Evolutionary conservation across 495 filamentous ascomycete species (phyloP), one percentile per base, ranked within the genome.

Genomic region (Xylaria longipes): DNA sequence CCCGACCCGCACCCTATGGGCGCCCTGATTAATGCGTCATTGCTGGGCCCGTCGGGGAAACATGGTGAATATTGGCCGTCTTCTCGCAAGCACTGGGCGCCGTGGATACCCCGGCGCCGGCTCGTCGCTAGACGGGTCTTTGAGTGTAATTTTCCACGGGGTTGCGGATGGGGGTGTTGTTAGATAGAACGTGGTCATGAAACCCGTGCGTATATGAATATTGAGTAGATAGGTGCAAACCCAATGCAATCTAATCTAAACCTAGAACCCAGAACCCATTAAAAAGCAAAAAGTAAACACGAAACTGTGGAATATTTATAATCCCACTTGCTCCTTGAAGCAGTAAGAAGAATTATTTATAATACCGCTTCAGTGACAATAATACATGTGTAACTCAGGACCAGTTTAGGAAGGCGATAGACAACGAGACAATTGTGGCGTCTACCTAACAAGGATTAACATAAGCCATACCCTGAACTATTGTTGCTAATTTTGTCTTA

Each of bases 51-150:
- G 5, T 7, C 65, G 1, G 52, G 31, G 0, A 45, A 58, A n/a
- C n/a, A 35, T 0, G 52, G 22, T 22, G 64, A 72, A 22, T 68
- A n/a, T 20, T 72, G 62, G 58, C 56, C 63, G 12, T 61, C 57
- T 1, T 9, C 27, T 41, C 70, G 54, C 20, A 72, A 61, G 54
- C 64, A 58, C 65, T 57, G 65, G 45, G 65, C 56, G 0, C 1
- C 45, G 0, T 68, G 33, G 43, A 68, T 52, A 31, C 70, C 64
- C n/a, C 31, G 17, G 70, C 60, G 33, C 67, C 70, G 25, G 5
- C 52, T 45, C 0, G 52, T 57, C 27, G 9, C 37, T 63, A 63
- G 37, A 37, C 29, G 60, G 52, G 17, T 56, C 5, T 31, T 27
- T 15, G 25, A 14, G 4, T 29, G 11, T 56, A 0, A 29, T 17